These are phyloP conservation scores for Microbotryum violaceum DNA, from an alignment of 1,284 basidiomycete species.

Conservation along the genomic window DNA sequence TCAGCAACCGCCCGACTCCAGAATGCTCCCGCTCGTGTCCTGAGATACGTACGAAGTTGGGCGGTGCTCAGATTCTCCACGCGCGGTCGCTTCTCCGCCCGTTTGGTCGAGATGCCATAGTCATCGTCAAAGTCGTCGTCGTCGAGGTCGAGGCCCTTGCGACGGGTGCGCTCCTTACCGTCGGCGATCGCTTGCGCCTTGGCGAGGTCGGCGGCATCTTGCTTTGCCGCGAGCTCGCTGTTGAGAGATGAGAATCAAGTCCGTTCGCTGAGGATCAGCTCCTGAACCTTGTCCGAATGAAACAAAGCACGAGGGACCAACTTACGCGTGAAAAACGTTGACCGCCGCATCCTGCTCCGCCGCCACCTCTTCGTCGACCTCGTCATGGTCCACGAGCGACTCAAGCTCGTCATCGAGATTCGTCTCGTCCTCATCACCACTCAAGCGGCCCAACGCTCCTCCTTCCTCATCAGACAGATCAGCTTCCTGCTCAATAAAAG, in stretches of 20 bases:
- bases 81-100: conserved; percentile 5
- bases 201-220: conserved; percentile 9
- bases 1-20: not conserved
- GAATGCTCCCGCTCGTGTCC: not conserved
- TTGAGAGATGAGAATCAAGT: not conserved
- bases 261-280: not conserved
- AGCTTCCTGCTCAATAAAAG: conserved; percentile 22
- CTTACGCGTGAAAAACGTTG: conserved; percentile 13
- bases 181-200: conserved; percentile 20
- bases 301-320: not conserved
- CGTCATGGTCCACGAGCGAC: conserved; percentile 25
- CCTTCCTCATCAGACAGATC: conserved; percentile 25
- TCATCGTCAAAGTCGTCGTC: conserved; percentile 33
- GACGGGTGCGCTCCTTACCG: conserved; percentile 24
- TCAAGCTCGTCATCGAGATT: conserved; percentile 27
- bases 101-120: not conserved
- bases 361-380: conserved; percentile 14
- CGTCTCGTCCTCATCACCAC: conserved; percentile 28
- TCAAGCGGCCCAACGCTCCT: conserved; percentile 10
- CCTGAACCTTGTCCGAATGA: too few relatives aligned
- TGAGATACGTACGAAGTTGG: conserved; percentile 14
- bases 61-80: conserved; percentile 9
- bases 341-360: conserved; percentile 18
- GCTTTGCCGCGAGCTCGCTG: conserved; percentile 20
- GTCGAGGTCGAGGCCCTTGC: conserved; percentile 11